Evolutionary conservation across 2,329 filamentous ascomycete genomes (phyloP).

Genomic region (Sordariomycetes sp.): DNA sequence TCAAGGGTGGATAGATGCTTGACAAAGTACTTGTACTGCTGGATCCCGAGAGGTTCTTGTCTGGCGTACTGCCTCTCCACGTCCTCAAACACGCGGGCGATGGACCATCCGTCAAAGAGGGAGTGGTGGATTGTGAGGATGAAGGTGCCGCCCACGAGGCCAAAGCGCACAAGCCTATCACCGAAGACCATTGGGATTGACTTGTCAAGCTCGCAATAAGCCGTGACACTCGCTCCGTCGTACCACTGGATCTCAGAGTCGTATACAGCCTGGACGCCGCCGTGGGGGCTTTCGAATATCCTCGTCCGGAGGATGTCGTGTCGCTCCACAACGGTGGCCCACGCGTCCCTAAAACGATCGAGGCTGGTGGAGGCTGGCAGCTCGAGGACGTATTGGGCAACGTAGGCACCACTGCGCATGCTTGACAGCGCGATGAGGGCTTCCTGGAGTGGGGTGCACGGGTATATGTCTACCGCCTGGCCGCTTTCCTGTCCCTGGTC

Average conservation of each 20-base stretch:
- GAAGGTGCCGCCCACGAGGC: slow-evolving; percentile 25
- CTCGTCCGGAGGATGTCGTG: slow-evolving; percentile 35
- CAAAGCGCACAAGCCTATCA: slow-evolving; percentile 32
- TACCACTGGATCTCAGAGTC: slow-evolving; percentile 24
- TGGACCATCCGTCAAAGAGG: slow-evolving; percentile 46
- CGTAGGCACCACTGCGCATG: slow-evolving; percentile 38
- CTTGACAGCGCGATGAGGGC: slow-evolving; percentile 41
- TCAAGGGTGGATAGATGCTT: slow-evolving; percentile 30
- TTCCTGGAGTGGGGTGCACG: slow-evolving; percentile 43
- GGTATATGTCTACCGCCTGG: slow-evolving; percentile 38
- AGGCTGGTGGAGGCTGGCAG: slow-evolving; percentile 24
- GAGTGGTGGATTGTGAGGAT: slow-evolving; percentile 44
- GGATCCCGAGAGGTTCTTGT: slow-evolving; percentile 9
- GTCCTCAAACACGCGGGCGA: slow-evolving; percentile 36
- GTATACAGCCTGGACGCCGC: slow-evolving; percentile 36
- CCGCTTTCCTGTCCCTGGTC: slow-evolving; percentile 24
- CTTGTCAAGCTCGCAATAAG: slow-evolving; percentile 28
- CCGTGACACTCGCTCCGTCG: slow-evolving; percentile 21
- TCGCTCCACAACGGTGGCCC: slow-evolving; percentile 24
- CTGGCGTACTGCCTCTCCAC: slow-evolving; percentile 34
- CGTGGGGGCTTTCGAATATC: slow-evolving; percentile 32
- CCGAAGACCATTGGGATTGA: slow-evolving; percentile 30
- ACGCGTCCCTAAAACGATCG: slow-evolving; percentile 27
- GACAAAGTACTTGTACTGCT: slow-evolving; percentile 35
- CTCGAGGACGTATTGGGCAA: slow-evolving; percentile 35